phyloP scores from a whole-genome alignment of 2,329 filamentous ascomycete genomes.

The Tolypocladium paradoxum region DNA sequence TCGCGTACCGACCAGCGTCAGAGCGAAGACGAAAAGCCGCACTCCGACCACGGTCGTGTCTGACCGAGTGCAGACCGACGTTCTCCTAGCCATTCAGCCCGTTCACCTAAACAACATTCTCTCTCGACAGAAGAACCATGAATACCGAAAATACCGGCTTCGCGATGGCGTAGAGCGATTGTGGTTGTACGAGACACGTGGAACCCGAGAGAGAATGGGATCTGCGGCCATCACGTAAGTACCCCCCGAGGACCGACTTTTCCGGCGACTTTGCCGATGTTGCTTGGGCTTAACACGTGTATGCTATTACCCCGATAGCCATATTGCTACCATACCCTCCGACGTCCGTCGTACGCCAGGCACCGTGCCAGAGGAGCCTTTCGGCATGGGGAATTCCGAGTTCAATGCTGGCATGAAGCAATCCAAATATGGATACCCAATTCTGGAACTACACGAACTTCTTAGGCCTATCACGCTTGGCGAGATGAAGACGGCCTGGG shows the following conservation, averaged over 20 bases:
- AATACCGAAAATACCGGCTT: constrained; percentile 15
- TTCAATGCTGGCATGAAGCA: constrained; percentile 16
- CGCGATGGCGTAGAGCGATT: constrained; percentile 11
- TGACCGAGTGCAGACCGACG: constrained; percentile 7
- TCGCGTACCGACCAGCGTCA: too few relatives aligned
- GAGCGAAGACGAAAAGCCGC: too few relatives aligned
- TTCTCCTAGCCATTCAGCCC: constrained; percentile 12
- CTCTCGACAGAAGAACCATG: constrained; percentile 13
- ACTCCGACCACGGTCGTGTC: too few relatives aligned
- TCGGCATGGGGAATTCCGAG: constrained; percentile 16
- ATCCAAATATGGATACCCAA: constrained; percentile 16
- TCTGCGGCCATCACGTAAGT: constrained; percentile 12
- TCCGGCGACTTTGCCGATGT: too few relatives aligned
- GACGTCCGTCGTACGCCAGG: constrained; percentile 6
- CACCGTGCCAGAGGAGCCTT: constrained; percentile 11
- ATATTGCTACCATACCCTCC: constrained; percentile 7
- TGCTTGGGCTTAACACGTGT: not conserved
- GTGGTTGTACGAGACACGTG: constrained; percentile 15
- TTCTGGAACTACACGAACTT: constrained; percentile 14
- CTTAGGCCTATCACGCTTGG: constrained; percentile 10
- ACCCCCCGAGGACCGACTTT: not conserved
- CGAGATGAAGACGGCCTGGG: constrained; percentile 14
- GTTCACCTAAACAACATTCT: constrained; percentile 11
- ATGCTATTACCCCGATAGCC: not conserved
- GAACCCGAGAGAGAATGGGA: too few relatives aligned